Evolutionary conservation across 192 early-diverging fungal genomes (phyloP), one percentile per base, ranked within the genome.

Genomic region (Endogone sp.): DNA sequence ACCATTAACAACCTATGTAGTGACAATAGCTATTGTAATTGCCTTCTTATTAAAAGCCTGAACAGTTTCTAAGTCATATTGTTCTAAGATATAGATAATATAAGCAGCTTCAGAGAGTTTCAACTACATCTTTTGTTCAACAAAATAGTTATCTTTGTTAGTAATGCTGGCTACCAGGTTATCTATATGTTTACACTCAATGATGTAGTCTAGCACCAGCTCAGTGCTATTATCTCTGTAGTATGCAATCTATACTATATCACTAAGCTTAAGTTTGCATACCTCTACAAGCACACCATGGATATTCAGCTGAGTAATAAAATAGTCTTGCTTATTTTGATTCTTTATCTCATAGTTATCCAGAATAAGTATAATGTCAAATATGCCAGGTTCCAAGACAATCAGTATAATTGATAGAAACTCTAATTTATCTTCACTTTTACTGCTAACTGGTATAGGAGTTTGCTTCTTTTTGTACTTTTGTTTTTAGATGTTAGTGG

Each of bases 161-260:
- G n/a, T n/a, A n/a, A 99, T 96, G 78, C 94, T 96, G 0, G 84
- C 73, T 3, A 93, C 85, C 62, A 99, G 78, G 73, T 99, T 96
- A 63, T 97, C 95, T 80, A 94, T 86, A 21, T 91, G 85, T 69
- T 99, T 99, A 25, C 97, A 83, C 75, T 99, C 96, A 2, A 96
- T 67, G 24, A 98, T 77, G 56, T 86, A 88, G 71, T 95, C 92
- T 6, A 98, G 78, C 3, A 95, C 86, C 23, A 97, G 72, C 44
- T 94, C 93, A 4, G 84, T 69, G 60, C 66, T 63, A 11, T 68
- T 10, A 32, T 3, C 54, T 0, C 32, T 30, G 24, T 80, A 64
- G 25, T 79, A 80, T 0, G 95, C 97, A 2, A 97, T 81, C 96
- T 95, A 99, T 44, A 92, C 67, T 8, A 95, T 86, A 73, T 99